phyloP scores from a whole-genome alignment of 2,329 filamentous ascomycete species.

The Cadophora luteo-olivacea region DNA sequence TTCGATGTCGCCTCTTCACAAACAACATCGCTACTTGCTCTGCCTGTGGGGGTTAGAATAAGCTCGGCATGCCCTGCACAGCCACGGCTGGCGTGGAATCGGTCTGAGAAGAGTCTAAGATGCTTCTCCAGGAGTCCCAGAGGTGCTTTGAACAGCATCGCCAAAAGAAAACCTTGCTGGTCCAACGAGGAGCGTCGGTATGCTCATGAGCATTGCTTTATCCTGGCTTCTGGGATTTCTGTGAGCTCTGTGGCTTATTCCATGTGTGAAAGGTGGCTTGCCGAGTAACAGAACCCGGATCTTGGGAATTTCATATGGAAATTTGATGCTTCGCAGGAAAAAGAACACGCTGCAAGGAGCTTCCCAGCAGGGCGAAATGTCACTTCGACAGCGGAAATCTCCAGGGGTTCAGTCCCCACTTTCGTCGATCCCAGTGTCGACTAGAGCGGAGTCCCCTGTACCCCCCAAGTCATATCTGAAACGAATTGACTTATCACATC shows the following conservation, averaged over 20 bases:
- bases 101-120: not conserved
- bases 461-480: constrained; percentile 24
- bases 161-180: not conserved
- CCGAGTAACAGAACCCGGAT: constrained; percentile 19
- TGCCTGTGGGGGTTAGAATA: not conserved
- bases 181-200: not conserved
- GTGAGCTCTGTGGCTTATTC: not conserved
- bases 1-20: not conserved
- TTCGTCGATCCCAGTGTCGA: constrained; percentile 28
- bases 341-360: constrained; percentile 4
- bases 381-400: constrained; percentile 13
- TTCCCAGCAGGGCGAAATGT: constrained; percentile 9
- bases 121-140: not conserved
- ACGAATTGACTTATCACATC: constrained; percentile 22
- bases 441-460: constrained; percentile 17
- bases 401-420: constrained; percentile 24
- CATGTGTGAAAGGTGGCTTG: constrained; percentile 14
- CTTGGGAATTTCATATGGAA: constrained; percentile 14
- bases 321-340: constrained; percentile 23
- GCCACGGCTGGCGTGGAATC: constrained; percentile 1
- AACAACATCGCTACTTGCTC: not conserved
- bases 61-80: not conserved
- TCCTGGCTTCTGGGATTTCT: constrained; percentile 13
- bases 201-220: not conserved
- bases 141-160: not conserved